Base-by-base conservation (phyloP, 2,329 filamentous ascomycete genomes). In the Myrmaecium sp. region DNA sequence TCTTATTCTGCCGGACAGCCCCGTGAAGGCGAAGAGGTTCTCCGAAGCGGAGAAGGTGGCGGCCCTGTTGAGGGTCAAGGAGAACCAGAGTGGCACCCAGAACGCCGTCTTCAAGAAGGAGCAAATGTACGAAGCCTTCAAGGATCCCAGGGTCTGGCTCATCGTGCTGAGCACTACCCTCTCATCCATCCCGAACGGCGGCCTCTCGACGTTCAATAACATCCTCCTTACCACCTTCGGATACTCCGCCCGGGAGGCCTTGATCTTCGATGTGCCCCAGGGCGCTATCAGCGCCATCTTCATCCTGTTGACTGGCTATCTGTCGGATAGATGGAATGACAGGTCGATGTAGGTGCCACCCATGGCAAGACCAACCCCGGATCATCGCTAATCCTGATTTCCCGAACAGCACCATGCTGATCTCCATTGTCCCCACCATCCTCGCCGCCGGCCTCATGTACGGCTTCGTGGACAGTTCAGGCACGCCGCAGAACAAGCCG, bases 341-440 rank as follows among this genome's bases (percentile, higher is more conserved):
- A 51, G 59, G 22, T 54, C 54, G 4, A 22, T 22, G 9, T 22
- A 11, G 18, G 19, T 27, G 5, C 14, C 8, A 14, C 8, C 9
- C 14, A n/a, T 14, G 9, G 6, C 9, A 14, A 8, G 9, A 6
- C 24, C 9, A n/a, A 17, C 12, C 25, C 4, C 11, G 14, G n/a
- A 6, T 14, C 14, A 18, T 11, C 10, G 12, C n/a, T 26, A 4
- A 21, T 21, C n/a, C 4, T 23, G 19, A 5, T 17, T 17, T 15
- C 13, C 23, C 21, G 10, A 21, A 14, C 32, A 47, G 51, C 4
- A 49, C 53, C 36, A 54, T 58, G 35, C 43, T 54, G 19, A 41
- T 54, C 18, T 50, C 55, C 27, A 51, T 57, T n/a, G 44, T 62
- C 10, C 59, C 58, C 1, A 57, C 52, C 1, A 57, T 64, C 22